Evolutionary conservation across 345 rosid species (phyloP), one percentile per base, ranked within the genome.

Genomic region (Sonneratia caseolaris): DNA sequence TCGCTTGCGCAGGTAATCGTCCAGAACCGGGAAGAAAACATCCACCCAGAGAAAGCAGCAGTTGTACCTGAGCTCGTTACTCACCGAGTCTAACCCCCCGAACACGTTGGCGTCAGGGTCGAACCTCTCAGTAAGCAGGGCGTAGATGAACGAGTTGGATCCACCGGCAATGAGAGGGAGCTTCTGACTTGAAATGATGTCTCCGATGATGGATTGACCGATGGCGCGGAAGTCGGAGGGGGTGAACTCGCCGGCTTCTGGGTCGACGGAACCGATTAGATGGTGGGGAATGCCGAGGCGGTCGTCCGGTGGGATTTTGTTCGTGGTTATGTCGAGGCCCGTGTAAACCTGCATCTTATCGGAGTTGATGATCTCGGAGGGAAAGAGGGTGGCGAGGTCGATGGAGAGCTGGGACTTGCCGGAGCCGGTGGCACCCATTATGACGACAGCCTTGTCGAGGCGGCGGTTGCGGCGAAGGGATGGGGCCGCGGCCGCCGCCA

Each of bases 21-120:
- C 78, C 0, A 95, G 81, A n/a, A 92, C 84, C 18, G 74, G 81
- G 40, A 81, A 81, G 45, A 96, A 76, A 68, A 89, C 89, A 78
- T 95, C 88, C 10, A 95, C 94, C 98, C 97, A 92, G 18, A 95
- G 27, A 66, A 95, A 83, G 68, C 97, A 88, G 62, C 99, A 92
- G 69, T 85, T 43, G 79, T 90, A 95, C 69, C 97, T 86, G 76
- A 89, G 73, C 78, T 77, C 82, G 27, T 75, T 64, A 68, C 79
- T 77, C 66, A 74, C 72, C 10, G 85, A 38, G 35, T 14, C 27
- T 37, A 62, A 64, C 66, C 76, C 80, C 49, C 79, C 68, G 35
- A 88, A 90, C 22, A 85, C 89, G 74, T 87, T 85, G 5, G 74
- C 12, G 42, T 45, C 79, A 7, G 90, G 89, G 79, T 86, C 80